Conservation (phyloP, 2,329 filamentous ascomycete species). For the Aspergillus sp. region DNA sequence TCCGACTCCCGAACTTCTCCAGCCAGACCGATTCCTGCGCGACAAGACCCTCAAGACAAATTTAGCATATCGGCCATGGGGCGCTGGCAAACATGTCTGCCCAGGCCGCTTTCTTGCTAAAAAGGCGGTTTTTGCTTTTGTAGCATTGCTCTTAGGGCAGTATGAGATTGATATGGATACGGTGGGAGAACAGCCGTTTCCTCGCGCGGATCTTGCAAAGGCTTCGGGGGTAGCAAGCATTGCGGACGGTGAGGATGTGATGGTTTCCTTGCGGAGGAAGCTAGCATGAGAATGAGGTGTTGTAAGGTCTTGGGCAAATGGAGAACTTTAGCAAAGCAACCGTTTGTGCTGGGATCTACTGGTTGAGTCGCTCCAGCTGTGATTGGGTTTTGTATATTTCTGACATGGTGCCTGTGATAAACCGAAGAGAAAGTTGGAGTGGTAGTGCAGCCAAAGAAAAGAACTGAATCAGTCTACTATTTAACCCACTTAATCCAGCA, state of each 20-base stretch:
- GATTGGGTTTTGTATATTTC: too few species aligned
- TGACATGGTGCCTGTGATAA: too few species aligned
- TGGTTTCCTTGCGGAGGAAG: neutral
- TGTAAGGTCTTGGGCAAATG: neutral
- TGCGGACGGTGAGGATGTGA: slow-evolving; percentile 6
- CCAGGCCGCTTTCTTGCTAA: slow-evolving; percentile 8
- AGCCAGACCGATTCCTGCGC: slow-evolving; percentile 5
- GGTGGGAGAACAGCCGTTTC: neutral
- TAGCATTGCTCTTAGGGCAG: slow-evolving; percentile 6
- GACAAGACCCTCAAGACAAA: slow-evolving; percentile 4
- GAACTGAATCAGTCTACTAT: too few species aligned
- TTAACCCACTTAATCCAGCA: too few species aligned
- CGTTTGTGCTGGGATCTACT: neutral
- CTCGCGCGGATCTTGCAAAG: slow-evolving; percentile 6
- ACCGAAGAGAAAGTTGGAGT: too few species aligned
- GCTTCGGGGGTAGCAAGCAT: slow-evolving; percentile 1
- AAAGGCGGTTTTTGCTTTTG: slow-evolving; percentile 6
- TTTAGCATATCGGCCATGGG: slow-evolving; percentile 8
- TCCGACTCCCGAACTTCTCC: slow-evolving; percentile 7
- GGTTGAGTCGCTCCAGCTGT: too few species aligned
- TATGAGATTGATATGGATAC: slow-evolving; percentile 1
- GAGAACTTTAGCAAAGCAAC: neutral
- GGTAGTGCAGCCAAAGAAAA: too few species aligned
- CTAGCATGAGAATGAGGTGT: neutral
- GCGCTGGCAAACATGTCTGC: slow-evolving; percentile 9